These are phyloP conservation scores for Acanthamoeba lenticulata DNA, from an alignment of 208 protist species.

Conservation along the genomic window DNA sequence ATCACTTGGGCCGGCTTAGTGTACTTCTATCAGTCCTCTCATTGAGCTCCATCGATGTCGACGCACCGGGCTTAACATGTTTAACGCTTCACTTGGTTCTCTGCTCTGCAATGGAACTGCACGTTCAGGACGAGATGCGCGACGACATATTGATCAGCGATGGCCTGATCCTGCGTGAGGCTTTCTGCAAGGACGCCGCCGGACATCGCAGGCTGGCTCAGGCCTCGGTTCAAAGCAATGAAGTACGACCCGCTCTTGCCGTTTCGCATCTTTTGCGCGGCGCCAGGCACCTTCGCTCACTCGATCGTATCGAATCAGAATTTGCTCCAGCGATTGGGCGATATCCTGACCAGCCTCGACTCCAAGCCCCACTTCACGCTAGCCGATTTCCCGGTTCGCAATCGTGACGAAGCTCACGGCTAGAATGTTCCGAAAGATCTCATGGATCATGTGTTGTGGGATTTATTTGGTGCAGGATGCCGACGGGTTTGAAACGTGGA, in stretches of 20 bases:
- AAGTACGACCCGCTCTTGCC: neutral
- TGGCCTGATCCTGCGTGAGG: neutral
- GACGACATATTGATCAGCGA: constrained; percentile 1
- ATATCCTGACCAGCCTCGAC: neutral
- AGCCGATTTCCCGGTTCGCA: neutral
- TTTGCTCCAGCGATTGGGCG: neutral
- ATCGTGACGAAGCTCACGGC: neutral
- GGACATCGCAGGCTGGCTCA: neutral
- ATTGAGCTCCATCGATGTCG: neutral
- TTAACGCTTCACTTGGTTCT: no score
- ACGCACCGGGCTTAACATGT: no score
- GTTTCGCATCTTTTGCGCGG: neutral
- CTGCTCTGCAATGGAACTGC: no score
- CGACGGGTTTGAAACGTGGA: constrained; percentile 1
- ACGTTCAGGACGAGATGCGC: neutral
- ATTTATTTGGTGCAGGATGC: neutral
- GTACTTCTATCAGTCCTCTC: neutral
- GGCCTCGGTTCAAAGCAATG: neutral
- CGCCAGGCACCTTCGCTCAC: no score
- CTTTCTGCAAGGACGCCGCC: neutral
- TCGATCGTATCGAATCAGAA: neutral
- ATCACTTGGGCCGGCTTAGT: neutral
- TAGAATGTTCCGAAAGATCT: neutral
- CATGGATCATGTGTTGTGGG: neutral
- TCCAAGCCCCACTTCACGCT: neutral